Base-by-base conservation (phyloP, 352 stramenopile genomes). In the Pythium monospermum region DNA sequence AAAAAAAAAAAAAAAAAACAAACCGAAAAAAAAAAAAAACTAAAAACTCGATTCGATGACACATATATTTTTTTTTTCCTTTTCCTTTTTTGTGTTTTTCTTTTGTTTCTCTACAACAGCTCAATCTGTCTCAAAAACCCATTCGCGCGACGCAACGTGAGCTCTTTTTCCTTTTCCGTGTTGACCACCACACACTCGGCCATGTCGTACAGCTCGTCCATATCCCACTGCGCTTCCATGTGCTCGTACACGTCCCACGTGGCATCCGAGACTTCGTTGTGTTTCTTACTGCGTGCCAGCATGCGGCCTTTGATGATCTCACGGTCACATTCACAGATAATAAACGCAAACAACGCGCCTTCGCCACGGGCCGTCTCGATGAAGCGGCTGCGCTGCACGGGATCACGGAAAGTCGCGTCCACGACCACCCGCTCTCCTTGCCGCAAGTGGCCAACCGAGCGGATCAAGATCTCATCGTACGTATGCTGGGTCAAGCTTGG, bases 111-210 rank as follows among this genome's bases (percentile, higher is more conserved):
- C 13, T 13, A 57, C 7, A 82, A 53, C 33, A 86, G 33, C 27
- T 71, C 71, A 15, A 84, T 31, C 51, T 83, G 81, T 45, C 75
- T 75, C 40, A 89, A 50, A 45, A 85, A 82, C 21, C 66, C 50
- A 44, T 86, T 73, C 3, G 73, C 66, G 8, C 71, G 67, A 16
- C 66, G 67, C 49, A 85, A 53, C 26, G 73, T 83, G 26, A 86
- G 62, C 60, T 89, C 73, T 43, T 76, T 70, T 49, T 84, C 71
- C 56, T 86, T 90, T 42, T 87, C 76, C 23, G 78, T 87, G 61
- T 83, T 85, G 21, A 87, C 61, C 2, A 75, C 49, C 11, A 68
- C 56, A 46, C 61, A 77, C 52, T 87, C 78, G 11, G 50, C 23
- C 61, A 76, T 71, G 21, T 40, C 50, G 1, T 59, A 30, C 2